These are phyloP conservation scores for Xenosphaeropsis pyriputrescens DNA, from an alignment of 2,329 filamentous ascomycete species.

Conservation along the genomic window DNA sequence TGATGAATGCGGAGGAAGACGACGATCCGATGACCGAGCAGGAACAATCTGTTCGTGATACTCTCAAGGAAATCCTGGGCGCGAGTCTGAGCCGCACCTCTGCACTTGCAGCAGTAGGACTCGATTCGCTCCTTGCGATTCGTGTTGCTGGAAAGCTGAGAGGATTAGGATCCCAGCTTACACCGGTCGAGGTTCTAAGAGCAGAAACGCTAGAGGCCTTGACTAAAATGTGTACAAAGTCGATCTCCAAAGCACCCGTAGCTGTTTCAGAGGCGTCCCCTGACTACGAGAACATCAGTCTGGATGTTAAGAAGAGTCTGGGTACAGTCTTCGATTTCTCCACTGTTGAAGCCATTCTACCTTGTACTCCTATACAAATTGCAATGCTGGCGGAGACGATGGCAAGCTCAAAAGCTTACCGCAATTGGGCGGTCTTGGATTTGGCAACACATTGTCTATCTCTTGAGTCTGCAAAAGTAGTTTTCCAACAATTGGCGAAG, in stretches of 20 bases:
- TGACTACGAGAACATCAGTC: not conserved
- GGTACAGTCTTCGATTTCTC: not conserved
- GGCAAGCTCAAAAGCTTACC: constrained; percentile 46
- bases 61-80: constrained; percentile 12
- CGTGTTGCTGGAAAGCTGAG: constrained; percentile 50
- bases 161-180: constrained; percentile 34
- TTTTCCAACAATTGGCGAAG: constrained; percentile 32
- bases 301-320: not conserved
- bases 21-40: constrained; percentile 13
- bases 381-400: constrained; percentile 71
- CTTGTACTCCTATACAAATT: constrained; percentile 60
- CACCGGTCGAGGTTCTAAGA: constrained; percentile 46
- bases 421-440: constrained; percentile 60
- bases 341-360: constrained; percentile 27
- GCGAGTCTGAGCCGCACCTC: constrained; percentile 19
- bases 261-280: not conserved
- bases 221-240: constrained; percentile 16
- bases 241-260: constrained; percentile 4
- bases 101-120: constrained; percentile 35
- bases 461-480: constrained; percentile 25
- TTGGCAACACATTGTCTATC: constrained; percentile 16
- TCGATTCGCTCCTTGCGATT: constrained; percentile 54
- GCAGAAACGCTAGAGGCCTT: constrained; percentile 30
- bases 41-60: constrained; percentile 6
- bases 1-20: constrained; percentile 1